Percentiles rank a stretch among this genome's conserved stretches.
These are phyloP conservation scores for Pythium brassicae DNA, from an alignment of 352 stramenopile species.

Conservation along the genomic window DNA sequence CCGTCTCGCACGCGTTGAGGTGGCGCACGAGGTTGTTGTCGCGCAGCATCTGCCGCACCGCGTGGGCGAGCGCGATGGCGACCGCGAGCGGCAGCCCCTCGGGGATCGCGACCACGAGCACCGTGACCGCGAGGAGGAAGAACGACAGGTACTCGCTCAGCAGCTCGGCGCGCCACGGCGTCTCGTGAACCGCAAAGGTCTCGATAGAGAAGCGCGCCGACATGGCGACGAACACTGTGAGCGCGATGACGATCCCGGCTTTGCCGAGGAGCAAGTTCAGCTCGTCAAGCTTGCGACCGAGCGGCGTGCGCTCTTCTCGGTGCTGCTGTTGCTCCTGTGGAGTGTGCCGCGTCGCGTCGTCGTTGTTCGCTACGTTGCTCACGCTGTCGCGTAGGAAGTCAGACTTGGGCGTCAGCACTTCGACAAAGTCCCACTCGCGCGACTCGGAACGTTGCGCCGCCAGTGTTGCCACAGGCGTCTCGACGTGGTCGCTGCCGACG, in stretches of 20 bases:
- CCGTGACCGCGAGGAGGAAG: conserved; percentile 86
- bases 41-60: conserved; percentile 89
- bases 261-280: conserved; percentile 72
- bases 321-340: too few species aligned
- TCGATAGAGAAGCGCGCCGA: conserved; percentile 46
- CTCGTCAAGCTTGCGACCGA: conserved; percentile 74
- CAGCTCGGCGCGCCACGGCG: conserved; percentile 30
- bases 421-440: too few species aligned
- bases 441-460: too few species aligned
- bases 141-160: conserved; percentile 70
- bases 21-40: conserved; percentile 90
- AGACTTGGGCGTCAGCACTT: too few species aligned
- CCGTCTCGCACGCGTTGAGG: conserved; percentile 88
- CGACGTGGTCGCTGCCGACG: too few species aligned
- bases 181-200: conserved; percentile 45
- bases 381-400: too few species aligned
- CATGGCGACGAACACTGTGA: conserved; percentile 64
- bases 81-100: conserved; percentile 97
- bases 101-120: conserved; percentile 96
- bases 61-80: conserved; percentile 96
- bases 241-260: conserved; percentile 46
- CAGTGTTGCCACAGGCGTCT: too few species aligned
- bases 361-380: too few species aligned
- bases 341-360: too few species aligned
- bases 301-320: conserved; percentile 19